Conservation (phyloP, 169 alveolate genomes). For the Plasmodium berghei region DNA sequence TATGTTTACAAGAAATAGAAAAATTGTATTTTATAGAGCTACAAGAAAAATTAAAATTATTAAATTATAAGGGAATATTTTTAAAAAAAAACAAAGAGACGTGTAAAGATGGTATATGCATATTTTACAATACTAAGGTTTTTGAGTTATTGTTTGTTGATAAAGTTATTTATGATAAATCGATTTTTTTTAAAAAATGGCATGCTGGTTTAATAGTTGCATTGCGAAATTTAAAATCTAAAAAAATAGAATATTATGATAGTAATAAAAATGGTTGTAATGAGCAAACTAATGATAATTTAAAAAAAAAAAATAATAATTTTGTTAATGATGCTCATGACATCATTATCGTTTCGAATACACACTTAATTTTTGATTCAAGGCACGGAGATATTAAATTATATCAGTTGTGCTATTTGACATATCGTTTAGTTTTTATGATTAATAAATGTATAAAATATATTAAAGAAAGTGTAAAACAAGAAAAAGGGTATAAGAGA, state of each 20-base stretch:
- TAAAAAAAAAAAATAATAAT: slow-evolving; percentile 24
- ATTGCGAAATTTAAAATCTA: slow-evolving; percentile 74
- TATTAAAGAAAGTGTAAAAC: slow-evolving; percentile 11
- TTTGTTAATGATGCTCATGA: background rate
- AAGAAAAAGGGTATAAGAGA: background rate
- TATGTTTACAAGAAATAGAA: slow-evolving; percentile 86
- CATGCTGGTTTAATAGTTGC: slow-evolving; percentile 85
- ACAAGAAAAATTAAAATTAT: slow-evolving; percentile 59
- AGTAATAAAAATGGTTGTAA: background rate
- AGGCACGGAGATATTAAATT: slow-evolving; percentile 84
- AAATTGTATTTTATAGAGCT: slow-evolving; percentile 78
- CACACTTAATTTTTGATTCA: slow-evolving; percentile 84
- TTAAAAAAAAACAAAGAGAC: slow-evolving; percentile 81
- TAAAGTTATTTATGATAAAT: slow-evolving; percentile 79
- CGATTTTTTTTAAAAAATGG: slow-evolving; percentile 59
- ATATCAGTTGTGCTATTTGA: slow-evolving; percentile 81
- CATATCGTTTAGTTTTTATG: slow-evolving; percentile 77
- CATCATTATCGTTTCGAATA: slow-evolving; percentile 79
- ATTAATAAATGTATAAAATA: slow-evolving; percentile 64
- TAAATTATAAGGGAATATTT: slow-evolving; percentile 80
- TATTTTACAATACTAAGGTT: slow-evolving; percentile 78
- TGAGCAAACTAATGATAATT: background rate
- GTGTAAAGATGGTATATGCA: slow-evolving; percentile 83
- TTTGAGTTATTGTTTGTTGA: slow-evolving; percentile 81
- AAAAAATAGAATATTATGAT: slow-evolving; percentile 32